Evolutionary conservation across 257 asterid genomes (phyloP), one percentile per base, ranked within the genome.

Genomic region (Nicotiana benthamiana): DNA sequence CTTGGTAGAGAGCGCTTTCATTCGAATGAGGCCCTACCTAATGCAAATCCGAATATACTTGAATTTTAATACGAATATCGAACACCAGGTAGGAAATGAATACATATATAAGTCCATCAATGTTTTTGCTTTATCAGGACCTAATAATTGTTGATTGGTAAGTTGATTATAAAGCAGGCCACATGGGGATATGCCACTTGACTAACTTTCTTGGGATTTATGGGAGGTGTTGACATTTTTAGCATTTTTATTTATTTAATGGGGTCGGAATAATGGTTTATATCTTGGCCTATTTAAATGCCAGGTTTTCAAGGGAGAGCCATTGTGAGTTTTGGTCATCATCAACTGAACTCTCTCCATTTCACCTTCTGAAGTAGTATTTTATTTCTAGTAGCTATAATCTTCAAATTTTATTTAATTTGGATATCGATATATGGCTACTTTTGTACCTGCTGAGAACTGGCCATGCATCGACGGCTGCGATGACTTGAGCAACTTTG

Each of bases 111-210:
- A 36, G 3, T 20, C 57, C 32, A 20, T 34, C 12, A 40, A 11
- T 20, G 13, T 20, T 68, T 10, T 68, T 43, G 59, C 13, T 43
- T 40, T 13, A 20, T 43, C 8, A 40, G 20, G 59, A n/a, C 57
- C 7, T 10, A 18, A 28, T 16, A 20, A 43, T 75, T 51, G 5
- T 34, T 30, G 75, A 65, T 76, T 43, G 16, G 82, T 53, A 36
- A 60, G 53, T 75, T 72, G 52, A 59, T 61, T 52, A 57, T 24
- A 53, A 76, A 68, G 24, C 70, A 65, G 27, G 27, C 79, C 79
- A 77, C 84, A 70, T 84, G 87, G 72, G 60, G 18, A 75, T 59
- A 75, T 76, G 56, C 86, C 75, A 74, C 77, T 65, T 80, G 22
- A 66, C 82, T 79, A 34, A 26, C 63, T 28, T 18, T 32, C 16